A percentile compares a stretch with the other conserved stretches of the same genome.
phyloP scores from a whole-genome alignment of 2,329 filamentous ascomycete species.

The Oidium heveae region DNA sequence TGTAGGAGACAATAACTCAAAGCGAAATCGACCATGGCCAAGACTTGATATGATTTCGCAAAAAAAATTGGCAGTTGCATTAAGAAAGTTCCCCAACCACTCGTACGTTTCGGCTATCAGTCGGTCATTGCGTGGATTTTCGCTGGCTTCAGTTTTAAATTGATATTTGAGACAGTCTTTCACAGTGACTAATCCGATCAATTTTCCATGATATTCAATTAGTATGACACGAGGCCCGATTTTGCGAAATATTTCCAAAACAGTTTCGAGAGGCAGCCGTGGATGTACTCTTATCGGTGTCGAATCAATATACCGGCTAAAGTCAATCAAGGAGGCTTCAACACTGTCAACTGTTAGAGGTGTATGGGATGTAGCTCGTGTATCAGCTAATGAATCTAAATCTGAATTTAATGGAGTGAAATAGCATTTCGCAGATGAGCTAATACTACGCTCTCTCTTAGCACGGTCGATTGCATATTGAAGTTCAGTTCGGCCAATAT shows the following conservation, averaged over 20 bases:
- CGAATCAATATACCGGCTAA: slow-evolving; percentile 67
- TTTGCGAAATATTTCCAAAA: slow-evolving; percentile 97
- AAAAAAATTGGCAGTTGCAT: slow-evolving; percentile 29
- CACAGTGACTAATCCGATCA: slow-evolving; percentile 72
- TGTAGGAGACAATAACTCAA: too few species aligned
- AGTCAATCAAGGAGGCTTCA: slow-evolving; percentile 39
- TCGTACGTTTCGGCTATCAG: slow-evolving; percentile 19
- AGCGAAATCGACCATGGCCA: slow-evolving; percentile 27
- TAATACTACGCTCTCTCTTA: slow-evolving; percentile 40
- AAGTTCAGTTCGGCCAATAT: slow-evolving; percentile 79
- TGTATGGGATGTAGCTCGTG: slow-evolving; percentile 12
- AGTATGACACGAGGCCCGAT: slow-evolving; percentile 85
- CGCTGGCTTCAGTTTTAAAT: slow-evolving; percentile 78
- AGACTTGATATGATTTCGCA: slow-evolving; percentile 25
- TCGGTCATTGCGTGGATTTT: slow-evolving; percentile 37
- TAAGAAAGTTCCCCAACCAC: slow-evolving; percentile 33
- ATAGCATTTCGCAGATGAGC: slow-evolving; percentile 41
- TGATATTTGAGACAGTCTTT: slow-evolving; percentile 96
- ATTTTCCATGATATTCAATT: slow-evolving; percentile 64
- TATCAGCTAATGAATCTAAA: slow-evolving; percentile 7
- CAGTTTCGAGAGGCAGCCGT: slow-evolving; percentile 73
- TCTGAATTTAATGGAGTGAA: slow-evolving; percentile 33
- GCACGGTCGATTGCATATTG: slow-evolving; percentile 66
- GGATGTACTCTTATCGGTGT: slow-evolving; percentile 84
- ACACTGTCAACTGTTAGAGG: slow-evolving; percentile 34